A percentile compares a stretch with the other conserved stretches of the same genome.
These are phyloP conservation scores for Pulveroboletus sp. DNA, from an alignment of 768 basidiomycete species.

Conservation along the genomic window DNA sequence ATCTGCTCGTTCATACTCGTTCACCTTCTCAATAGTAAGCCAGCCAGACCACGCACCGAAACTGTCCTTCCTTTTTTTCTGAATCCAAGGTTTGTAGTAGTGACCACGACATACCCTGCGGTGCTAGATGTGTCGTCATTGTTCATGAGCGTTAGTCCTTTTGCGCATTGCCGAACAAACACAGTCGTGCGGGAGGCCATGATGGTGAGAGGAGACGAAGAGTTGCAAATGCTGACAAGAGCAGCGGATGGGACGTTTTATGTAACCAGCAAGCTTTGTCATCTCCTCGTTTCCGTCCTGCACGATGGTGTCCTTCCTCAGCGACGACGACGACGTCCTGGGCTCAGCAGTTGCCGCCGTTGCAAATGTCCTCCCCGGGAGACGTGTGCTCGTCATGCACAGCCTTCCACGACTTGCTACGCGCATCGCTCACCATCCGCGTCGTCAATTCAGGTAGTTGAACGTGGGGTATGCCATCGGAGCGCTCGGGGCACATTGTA, in stretches of 20 bases:
- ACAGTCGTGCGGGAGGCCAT: conserved; percentile 2
- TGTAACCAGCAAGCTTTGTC: conserved; percentile 35
- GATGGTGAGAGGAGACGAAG: conserved; percentile 34
- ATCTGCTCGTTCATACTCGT: conserved; percentile 2
- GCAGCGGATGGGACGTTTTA: conserved; percentile 28
- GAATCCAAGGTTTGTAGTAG: conserved; percentile 12
- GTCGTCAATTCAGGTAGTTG: not conserved
- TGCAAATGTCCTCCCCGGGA: no score
- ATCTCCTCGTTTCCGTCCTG: conserved; percentile 13
- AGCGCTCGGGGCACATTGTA: not conserved
- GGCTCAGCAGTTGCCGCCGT: no score
- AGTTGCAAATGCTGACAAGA: conserved; percentile 32
- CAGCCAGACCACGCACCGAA: conserved; percentile 11
- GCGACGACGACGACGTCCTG: not conserved
- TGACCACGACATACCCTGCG: not conserved
- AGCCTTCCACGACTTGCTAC: not conserved
- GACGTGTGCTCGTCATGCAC: not conserved
- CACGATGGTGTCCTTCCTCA: not conserved
- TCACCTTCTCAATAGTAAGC: conserved; percentile 6
- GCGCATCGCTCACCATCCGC: not conserved
- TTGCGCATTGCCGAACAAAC: not conserved
- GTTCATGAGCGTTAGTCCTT: not conserved
- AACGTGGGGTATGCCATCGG: not conserved
- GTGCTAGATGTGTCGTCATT: conserved; percentile 1
- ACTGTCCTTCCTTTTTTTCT: not conserved